Evolutionary conservation across 2,329 filamentous ascomycete genomes (phyloP), one percentile per base, ranked within the genome.

Genomic region (Beauveria medogensis): DNA sequence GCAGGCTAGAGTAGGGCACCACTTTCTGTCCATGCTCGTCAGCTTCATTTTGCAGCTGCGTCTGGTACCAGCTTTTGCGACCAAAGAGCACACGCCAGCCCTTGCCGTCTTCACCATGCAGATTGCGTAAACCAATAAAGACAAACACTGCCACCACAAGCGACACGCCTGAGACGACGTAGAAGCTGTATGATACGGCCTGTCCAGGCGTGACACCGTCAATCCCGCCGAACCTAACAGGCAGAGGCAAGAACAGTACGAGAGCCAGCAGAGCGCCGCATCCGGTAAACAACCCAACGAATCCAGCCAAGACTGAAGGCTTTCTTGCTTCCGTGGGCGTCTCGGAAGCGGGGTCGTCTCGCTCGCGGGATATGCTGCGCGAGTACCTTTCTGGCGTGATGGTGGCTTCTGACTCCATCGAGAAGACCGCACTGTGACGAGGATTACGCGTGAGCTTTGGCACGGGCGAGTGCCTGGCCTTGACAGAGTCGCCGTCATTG

Each of bases 241-340:
- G 94, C 20, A 99, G 81, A 6, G 93, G 94, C 16, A 99, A 80
- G 70, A 99, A 97, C 40, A 94, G 69, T 0, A 80, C 74, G 34
- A 99, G 78, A 12, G 94, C 92, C 5, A 99, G 81, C 5, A 99
- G 80, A 16, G 94, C 94, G 63, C 94, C 94, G 68, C 90, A 91
- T 26, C 94, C 94, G 8, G 94, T 96, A 71, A 95, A 96, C 62
- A 96, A 79, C 5, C 94, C 94, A 5, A 99, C 94, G 55, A 92
- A 86, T 0, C 94, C 94, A 18, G 94, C 93, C 28, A 99, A 81
- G 20, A 79, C 78, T 1, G 81, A 80, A 2, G 83, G 80, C 64
- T 81, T 81, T n/a, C 74, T 74, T 51, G 65, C 70, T 67, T 65
- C 68, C 44, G 64, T 65, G 48, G 63, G 67, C 4, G 65, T 63